Evolutionary conservation across 1,284 basidiomycete genomes (phyloP).

Genomic region (Heliocybe sulcata): DNA sequence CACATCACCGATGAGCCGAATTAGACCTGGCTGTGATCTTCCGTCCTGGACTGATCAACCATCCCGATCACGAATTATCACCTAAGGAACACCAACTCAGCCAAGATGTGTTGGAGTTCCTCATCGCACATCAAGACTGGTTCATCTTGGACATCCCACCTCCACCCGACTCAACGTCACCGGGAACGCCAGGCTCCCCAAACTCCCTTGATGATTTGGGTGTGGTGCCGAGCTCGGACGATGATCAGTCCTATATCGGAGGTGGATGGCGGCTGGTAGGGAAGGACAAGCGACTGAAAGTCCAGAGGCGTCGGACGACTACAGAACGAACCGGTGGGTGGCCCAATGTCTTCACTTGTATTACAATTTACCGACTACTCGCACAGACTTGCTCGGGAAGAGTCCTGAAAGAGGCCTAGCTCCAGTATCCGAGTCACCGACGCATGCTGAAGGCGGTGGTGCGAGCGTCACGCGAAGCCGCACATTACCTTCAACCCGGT

Average conservation of each 20-base stretch:
- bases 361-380: constrained; percentile 13
- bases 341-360: constrained; percentile 1
- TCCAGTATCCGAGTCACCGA: constrained; percentile 34
- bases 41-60: constrained; percentile 86
- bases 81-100: constrained; percentile 82
- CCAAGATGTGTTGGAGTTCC: constrained; percentile 89
- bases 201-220: constrained; percentile 27
- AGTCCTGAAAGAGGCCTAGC: constrained; percentile 19
- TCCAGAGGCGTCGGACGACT: constrained; percentile 43
- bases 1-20: background rate
- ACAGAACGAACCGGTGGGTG: constrained; percentile 43
- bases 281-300: constrained; percentile 11
- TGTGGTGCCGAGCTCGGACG: constrained; percentile 35
- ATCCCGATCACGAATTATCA: constrained; percentile 77
- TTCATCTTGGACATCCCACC: constrained; percentile 80
- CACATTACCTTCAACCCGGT: constrained; percentile 43
- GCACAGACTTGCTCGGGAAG: constrained; percentile 15
- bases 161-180: constrained; percentile 35
- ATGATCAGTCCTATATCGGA: constrained; percentile 27
- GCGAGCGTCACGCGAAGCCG: constrained; percentile 47
- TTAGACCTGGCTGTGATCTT: constrained; percentile 92
- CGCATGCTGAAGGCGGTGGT: constrained; percentile 16
- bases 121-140: constrained; percentile 86
- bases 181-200: constrained; percentile 12
- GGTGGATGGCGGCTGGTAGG: constrained; percentile 43